Evolutionary conservation across 2,329 filamentous ascomycete species (phyloP).

Genomic region (Colletotrichum siamense): DNA sequence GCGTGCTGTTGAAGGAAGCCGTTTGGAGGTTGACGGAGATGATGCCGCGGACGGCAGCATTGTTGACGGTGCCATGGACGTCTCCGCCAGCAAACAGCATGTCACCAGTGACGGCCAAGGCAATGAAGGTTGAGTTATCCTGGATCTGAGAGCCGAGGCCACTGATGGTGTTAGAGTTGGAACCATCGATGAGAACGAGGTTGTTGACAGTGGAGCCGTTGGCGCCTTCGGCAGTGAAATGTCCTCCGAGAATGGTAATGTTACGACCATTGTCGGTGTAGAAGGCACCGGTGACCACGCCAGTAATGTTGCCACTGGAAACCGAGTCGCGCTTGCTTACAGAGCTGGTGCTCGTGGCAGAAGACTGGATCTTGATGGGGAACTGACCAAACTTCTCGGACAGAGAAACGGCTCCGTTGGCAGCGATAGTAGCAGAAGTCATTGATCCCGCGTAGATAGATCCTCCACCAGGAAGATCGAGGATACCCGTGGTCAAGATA

Average conservation of each 20-base stretch:
- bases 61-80: slow-evolving; percentile 73
- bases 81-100: slow-evolving; percentile 83
- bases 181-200: slow-evolving; percentile 80
- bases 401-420: slow-evolving; percentile 75
- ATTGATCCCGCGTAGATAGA: slow-evolving; percentile 86
- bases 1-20: slow-evolving; percentile 64
- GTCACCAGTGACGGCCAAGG: slow-evolving; percentile 71
- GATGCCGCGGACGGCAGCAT: slow-evolving; percentile 71
- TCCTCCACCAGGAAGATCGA: slow-evolving; percentile 66
- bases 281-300: slow-evolving; percentile 81
- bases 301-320: slow-evolving; percentile 53
- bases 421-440: slow-evolving; percentile 74
- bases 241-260: slow-evolving; percentile 86
- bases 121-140: slow-evolving; percentile 74
- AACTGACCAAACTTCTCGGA: slow-evolving; percentile 58
- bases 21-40: slow-evolving; percentile 78
- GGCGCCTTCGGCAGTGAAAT: slow-evolving; percentile 75
- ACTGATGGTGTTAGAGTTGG: slow-evolving; percentile 67
- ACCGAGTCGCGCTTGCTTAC: slow-evolving; percentile 53
- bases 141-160: slow-evolving; percentile 74
- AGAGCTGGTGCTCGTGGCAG: slow-evolving; percentile 36
- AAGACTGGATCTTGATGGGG: slow-evolving; percentile 59
- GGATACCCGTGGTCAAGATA: slow-evolving; percentile 70
- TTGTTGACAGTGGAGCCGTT: slow-evolving; percentile 80
- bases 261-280: slow-evolving; percentile 75